These are phyloP conservation scores for Calonectria hawksworthii DNA, from an alignment of 2,329 filamentous ascomycete species.

Conservation along the genomic window DNA sequence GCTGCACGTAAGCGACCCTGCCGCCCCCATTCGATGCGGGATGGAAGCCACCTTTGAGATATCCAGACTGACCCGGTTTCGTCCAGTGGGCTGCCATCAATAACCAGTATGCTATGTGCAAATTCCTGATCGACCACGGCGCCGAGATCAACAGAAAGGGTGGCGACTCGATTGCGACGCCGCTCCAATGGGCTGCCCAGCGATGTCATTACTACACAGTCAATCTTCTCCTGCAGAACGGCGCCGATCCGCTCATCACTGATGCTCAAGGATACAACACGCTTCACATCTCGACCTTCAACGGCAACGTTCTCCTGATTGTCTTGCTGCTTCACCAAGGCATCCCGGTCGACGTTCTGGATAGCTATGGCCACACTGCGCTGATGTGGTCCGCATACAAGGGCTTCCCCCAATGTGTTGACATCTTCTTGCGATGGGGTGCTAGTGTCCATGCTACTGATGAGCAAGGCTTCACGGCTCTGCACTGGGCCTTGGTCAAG, in stretches of 20 bases:
- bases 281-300: slow-evolving; percentile 95
- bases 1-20: slow-evolving; percentile 78
- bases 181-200: slow-evolving; percentile 97
- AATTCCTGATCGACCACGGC: slow-evolving; percentile 87
- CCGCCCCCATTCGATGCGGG: background rate
- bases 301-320: slow-evolving; percentile 93
- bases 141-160: slow-evolving; percentile 96
- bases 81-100: slow-evolving; percentile 97
- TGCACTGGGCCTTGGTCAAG: slow-evolving; percentile 98
- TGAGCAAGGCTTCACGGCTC: slow-evolving; percentile 91
- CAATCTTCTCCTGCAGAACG: slow-evolving; percentile 89
- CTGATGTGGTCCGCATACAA: slow-evolving; percentile 99
- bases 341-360: slow-evolving; percentile 91
- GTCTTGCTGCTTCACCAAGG: slow-evolving; percentile 93
- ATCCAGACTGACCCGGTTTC: slow-evolving; percentile 29
- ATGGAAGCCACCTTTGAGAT: background rate
- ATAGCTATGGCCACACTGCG: slow-evolving; percentile 91
- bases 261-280: slow-evolving; percentile 99
- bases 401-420: slow-evolving; percentile 91
- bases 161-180: slow-evolving; percentile 93
- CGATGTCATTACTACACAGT: slow-evolving; percentile 97
- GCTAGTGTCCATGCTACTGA: slow-evolving; percentile 92
- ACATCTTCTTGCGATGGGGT: slow-evolving; percentile 93
- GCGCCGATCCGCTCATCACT: slow-evolving; percentile 91
- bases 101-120: slow-evolving; percentile 97